Percentiles rank a stretch among this genome's conserved stretches.
phyloP scores from a whole-genome alignment of 1,284 basidiomycete genomes.

The Trichosporon inkin region DNA sequence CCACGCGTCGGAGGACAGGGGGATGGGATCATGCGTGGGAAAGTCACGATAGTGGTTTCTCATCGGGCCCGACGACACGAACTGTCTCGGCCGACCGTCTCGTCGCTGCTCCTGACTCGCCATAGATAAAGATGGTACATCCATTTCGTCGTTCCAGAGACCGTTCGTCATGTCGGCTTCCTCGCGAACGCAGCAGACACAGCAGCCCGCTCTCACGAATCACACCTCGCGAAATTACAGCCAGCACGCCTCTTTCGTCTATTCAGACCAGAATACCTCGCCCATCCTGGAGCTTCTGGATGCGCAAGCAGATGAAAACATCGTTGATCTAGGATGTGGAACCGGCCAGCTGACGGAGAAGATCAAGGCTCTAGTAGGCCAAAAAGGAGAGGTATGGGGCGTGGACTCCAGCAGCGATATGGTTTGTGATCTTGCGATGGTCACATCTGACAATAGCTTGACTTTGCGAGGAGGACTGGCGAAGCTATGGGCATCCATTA shows the following conservation, averaged over 20 bases:
- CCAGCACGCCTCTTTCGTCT: conserved; percentile 61
- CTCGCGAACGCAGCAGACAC: not conserved
- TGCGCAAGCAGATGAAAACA: conserved; percentile 61
- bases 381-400: conserved; percentile 60
- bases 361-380: conserved; percentile 58
- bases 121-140: conserved; percentile 2
- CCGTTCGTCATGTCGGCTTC: not conserved
- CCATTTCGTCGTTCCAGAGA: not conserved
- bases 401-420: conserved; percentile 67
- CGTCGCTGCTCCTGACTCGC: not conserved
- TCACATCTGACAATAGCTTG: conserved; percentile 53
- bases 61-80: conserved; percentile 12
- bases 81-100: not conserved
- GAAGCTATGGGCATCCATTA: conserved; percentile 57
- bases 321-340: conserved; percentile 77
- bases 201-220: conserved; percentile 21
- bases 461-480: conserved; percentile 56
- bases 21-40: not conserved
- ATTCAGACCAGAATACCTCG: conserved; percentile 61
- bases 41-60: not conserved
- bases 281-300: conserved; percentile 63
- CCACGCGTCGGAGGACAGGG: conserved; percentile 1
- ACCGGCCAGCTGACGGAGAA: conserved; percentile 67
- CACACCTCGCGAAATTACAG: conserved; percentile 43
- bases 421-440: conserved; percentile 53